Evolutionary conservation across 2,329 filamentous ascomycete species (phyloP), one percentile per base, ranked within the genome.

Genomic region (Penicillium sp.): DNA sequence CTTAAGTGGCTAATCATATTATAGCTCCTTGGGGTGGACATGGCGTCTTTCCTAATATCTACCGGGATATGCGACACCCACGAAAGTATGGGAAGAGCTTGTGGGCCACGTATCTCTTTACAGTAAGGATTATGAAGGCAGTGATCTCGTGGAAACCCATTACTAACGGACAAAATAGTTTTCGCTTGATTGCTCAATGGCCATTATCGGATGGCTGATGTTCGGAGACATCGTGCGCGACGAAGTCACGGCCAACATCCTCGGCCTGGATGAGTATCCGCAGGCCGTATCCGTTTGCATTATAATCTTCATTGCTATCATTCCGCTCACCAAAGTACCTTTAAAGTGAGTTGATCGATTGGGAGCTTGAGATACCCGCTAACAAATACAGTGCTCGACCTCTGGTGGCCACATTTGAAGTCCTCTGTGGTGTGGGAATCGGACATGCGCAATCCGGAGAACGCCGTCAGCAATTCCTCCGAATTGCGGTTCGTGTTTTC

Each of bases 291-390:
- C 86, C n/a, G 75, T 93, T 40, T 78, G 93, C 60, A 88, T 97
- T 70, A 91, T 91, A 58, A 78, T 90, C 55, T 93, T 92, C 70
- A 89, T 97, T 61, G 88, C 88, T 66, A 91, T 97, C 67, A 96
- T 97, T 58, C 94, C 93, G 0, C 78, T 99, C 45, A 97, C 93
- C 29, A 99, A 99, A 74, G 86, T 97, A n/a, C 91, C 92, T 0
- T 79, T 97, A 29, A 95, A 92, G 71, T 80, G 68, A 69, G 71
- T 70, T 6, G 24, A 26, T 23, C 20, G 12, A 15, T 43, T 26
- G 21, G 15, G 23, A 17, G n/a, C 6, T 15, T 21, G 12, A 17
- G n/a, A 32, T 12, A 15, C 39, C 36, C 33, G 30, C 63, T 72
- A 46, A 72, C 57, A 33, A 24, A 20, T 55, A 55, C 47, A 82